Evolutionary conservation across 23 red algal species (phyloP).

Genomic region (Gracilaria gracilis): DNA sequence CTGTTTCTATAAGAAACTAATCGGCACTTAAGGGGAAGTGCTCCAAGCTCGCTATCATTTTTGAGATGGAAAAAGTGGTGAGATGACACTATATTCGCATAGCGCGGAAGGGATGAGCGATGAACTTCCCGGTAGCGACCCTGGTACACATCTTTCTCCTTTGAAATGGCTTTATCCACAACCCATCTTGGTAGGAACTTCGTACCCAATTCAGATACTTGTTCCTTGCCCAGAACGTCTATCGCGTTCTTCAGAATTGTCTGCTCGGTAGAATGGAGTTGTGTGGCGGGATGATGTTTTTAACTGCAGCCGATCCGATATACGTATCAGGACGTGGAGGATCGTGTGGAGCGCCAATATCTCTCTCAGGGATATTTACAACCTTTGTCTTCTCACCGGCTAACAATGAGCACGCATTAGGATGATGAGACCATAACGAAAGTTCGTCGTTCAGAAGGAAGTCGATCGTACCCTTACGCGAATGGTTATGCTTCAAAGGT

Average conservation of each 20-base stretch:
- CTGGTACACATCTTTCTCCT: background rate
- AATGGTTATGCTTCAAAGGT: background rate
- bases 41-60: background rate
- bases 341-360: background rate
- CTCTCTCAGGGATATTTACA: background rate
- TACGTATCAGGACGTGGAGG: background rate
- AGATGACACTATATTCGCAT: slow-evolving; percentile 1
- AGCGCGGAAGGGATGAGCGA: background rate
- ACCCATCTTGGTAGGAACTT: background rate
- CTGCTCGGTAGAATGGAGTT: background rate
- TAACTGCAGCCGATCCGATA: background rate
- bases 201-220: background rate
- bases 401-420: background rate
- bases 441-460: background rate
- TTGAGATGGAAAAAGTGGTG: slow-evolving; percentile 16
- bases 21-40: background rate
- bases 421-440: too few species aligned
- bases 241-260: background rate
- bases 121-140: background rate
- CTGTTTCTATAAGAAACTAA: background rate
- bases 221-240: background rate
- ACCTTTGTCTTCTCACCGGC: background rate
- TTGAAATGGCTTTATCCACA: background rate
- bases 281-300: background rate
- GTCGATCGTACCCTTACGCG: background rate